Percentiles rank a stretch among this genome's conserved stretches.
These are phyloP conservation scores for Pythium apleroticum DNA, from an alignment of 352 stramenopile species.

Conservation along the genomic window DNA sequence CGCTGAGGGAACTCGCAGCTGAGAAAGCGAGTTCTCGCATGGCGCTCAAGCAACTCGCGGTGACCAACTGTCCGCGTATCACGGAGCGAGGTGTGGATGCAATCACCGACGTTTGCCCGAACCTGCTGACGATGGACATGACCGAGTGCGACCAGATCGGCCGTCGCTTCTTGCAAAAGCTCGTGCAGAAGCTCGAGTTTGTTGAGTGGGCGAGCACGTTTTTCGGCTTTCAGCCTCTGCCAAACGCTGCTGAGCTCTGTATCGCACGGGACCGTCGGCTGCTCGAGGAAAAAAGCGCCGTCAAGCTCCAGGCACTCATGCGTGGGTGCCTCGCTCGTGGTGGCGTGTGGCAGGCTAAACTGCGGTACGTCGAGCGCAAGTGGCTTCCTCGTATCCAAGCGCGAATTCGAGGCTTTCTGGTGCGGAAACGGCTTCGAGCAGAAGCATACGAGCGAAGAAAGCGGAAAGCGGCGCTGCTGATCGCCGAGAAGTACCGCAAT, in stretches of 20 bases:
- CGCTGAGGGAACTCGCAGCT: slow-evolving; percentile 45
- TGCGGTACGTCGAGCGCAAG: slow-evolving; percentile 61
- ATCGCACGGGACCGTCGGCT: slow-evolving; percentile 51
- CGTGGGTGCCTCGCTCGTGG: slow-evolving; percentile 73
- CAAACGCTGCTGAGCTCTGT: slow-evolving; percentile 77
- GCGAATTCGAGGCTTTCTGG: slow-evolving; percentile 74
- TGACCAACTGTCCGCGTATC: slow-evolving; percentile 70
- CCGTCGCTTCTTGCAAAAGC: slow-evolving; percentile 65
- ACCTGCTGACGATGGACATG: slow-evolving; percentile 87
- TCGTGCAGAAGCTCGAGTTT: slow-evolving; percentile 75
- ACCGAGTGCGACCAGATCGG: slow-evolving; percentile 74
- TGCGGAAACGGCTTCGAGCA: slow-evolving; percentile 41
- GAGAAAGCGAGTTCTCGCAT: slow-evolving; percentile 15
- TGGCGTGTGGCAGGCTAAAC: slow-evolving; percentile 68
- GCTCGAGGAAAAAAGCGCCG: slow-evolving; percentile 44
- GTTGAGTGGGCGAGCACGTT: slow-evolving; percentile 82
- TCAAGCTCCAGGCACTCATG: slow-evolving; percentile 83
- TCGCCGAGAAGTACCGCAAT: slow-evolving; percentile 54
- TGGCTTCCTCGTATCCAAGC: slow-evolving; percentile 79
- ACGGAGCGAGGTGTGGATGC: slow-evolving; percentile 68
- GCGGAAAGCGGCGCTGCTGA: slow-evolving; percentile 34
- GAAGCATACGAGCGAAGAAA: slow-evolving; percentile 36
- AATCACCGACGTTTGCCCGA: slow-evolving; percentile 56
- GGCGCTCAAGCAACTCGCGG: slow-evolving; percentile 45
- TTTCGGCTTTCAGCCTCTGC: slow-evolving; percentile 84